phyloP scores from a whole-genome alignment of 768 basidiomycete species.

The Boletus pseudopeckii region DNA sequence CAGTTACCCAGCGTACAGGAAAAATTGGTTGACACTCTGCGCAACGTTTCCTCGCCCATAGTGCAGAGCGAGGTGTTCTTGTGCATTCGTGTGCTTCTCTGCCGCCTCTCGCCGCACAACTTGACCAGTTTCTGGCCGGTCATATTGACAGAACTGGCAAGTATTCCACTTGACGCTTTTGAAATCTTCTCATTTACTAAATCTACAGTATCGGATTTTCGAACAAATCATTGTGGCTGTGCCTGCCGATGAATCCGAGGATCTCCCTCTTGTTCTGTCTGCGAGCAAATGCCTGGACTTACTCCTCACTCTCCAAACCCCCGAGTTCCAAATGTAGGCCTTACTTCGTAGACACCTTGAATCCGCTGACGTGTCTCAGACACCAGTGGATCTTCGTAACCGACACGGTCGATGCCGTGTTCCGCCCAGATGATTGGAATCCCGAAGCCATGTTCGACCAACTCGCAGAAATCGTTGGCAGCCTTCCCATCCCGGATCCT shows the following conservation, averaged over 20 bases:
- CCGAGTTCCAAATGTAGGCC: conserved; percentile 93
- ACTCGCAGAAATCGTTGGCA: conserved; percentile 77
- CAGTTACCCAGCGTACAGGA: conserved; percentile 95
- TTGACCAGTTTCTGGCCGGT: conserved; percentile 97
- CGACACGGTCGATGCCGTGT: conserved; percentile 94
- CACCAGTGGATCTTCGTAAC: conserved; percentile 99
- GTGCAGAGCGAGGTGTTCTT: conserved; percentile 95
- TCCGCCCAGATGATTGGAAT: conserved; percentile 76
- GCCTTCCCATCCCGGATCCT: conserved; percentile 49
- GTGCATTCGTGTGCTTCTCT: conserved; percentile 87
- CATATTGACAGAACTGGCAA: conserved; percentile 84
- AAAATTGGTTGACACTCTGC: conserved; percentile 89
- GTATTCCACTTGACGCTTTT: conserved; percentile 16
- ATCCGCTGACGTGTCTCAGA: conserved; percentile 35
- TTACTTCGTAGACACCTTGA: background rate
- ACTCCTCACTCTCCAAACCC: conserved; percentile 88
- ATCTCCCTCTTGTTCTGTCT: conserved; percentile 76
- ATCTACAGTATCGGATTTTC: conserved; percentile 79
- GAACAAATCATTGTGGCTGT: conserved; percentile 70
- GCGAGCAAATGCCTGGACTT: conserved; percentile 94
- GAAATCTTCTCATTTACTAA: background rate
- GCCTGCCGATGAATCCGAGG: conserved; percentile 82
- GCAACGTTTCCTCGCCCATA: conserved; percentile 71
- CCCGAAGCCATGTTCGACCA: conserved; percentile 91
- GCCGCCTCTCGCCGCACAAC: conserved; percentile 87